A percentile compares a stretch with the other conserved stretches of the same genome.
Evolutionary conservation across 495 filamentous ascomycete species (phyloP).

Genomic region (Penicillium manginii): DNA sequence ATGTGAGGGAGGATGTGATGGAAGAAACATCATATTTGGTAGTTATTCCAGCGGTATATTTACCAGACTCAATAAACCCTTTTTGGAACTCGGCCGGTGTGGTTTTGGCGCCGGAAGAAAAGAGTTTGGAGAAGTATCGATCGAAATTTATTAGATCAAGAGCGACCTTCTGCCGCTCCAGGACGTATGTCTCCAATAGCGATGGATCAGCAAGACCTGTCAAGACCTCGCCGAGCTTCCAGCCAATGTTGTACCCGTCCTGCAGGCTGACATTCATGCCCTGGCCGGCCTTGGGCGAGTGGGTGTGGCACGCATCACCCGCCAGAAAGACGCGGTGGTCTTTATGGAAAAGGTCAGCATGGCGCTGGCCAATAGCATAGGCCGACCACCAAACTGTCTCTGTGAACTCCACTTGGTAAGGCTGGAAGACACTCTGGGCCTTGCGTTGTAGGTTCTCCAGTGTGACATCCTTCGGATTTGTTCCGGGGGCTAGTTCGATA

Average conservation of each 20-base stretch:
- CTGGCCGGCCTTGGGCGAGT: slow-evolving; percentile 65
- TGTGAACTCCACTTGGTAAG: slow-evolving; percentile 56
- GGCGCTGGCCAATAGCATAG: slow-evolving; percentile 62
- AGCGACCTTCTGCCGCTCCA: slow-evolving; percentile 69
- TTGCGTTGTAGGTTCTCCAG: slow-evolving; percentile 60
- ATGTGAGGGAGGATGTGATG: slow-evolving; percentile 42
- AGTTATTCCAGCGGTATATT: slow-evolving; percentile 68
- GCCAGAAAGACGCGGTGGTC: slow-evolving; percentile 58
- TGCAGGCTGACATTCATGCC: slow-evolving; percentile 55
- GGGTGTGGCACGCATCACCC: slow-evolving; percentile 65
- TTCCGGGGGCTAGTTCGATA: slow-evolving; percentile 65
- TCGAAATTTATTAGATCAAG: slow-evolving; percentile 78
- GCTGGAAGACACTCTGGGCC: slow-evolving; percentile 61
- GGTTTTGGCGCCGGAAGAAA: slow-evolving; percentile 50
- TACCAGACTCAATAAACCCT: slow-evolving; percentile 61
- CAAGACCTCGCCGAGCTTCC: slow-evolving; percentile 74
- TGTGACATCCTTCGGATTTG: slow-evolving; percentile 41
- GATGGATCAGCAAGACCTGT: slow-evolving; percentile 57
- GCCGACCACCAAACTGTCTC: slow-evolving; percentile 62
- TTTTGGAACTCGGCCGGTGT: slow-evolving; percentile 54
- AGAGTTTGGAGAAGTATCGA: slow-evolving; percentile 63
- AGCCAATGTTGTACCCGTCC: slow-evolving; percentile 70
- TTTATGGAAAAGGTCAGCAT: slow-evolving; percentile 59
- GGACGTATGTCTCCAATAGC: slow-evolving; percentile 68
- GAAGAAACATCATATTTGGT: slow-evolving; percentile 57